Base-by-base conservation (phyloP, 192 early-diverging fungal species). In the Ambispora gerdemannii region DNA sequence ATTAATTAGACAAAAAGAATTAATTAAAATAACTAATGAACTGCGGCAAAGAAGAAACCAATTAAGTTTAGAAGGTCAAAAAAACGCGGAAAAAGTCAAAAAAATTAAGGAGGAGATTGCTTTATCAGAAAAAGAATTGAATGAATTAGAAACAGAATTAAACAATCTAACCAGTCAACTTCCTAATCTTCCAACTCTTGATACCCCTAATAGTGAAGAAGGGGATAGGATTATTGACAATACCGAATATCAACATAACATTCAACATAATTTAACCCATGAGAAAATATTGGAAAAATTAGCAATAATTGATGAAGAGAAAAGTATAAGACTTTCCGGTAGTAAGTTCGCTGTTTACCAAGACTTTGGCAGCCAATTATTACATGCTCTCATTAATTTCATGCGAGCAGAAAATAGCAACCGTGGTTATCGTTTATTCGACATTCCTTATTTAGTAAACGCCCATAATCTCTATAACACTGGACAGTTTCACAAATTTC, bases 141-240 rank as follows among this genome's bases (percentile, higher is more conserved):
- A 55, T 6, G 53, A 55, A 11, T 55, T 55, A 55, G 53, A 55
- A 55, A 55, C 4, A 25, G 53, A 55, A 20, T 55, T 55, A 20
- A 55, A 25, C 53, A 20, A 55, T 4, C n/a, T 55, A 17, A 55
- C 53, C n/a, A 55, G 53, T 55, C 53, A 61, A 61, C 20, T 61
- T 61, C 59, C 59, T 61, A 61, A 61, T 61, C 59, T 61, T 61
- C 59, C 59, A 7, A 25, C 59, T 30, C 59, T 20, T 61, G 59
- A 61, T 61, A 61, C 59, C 20, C 59, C 59, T 3, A 61, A 22
- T 61, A 61, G 31, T 61, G 28, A 24, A 31, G 59, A 61, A 30
- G 59, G 59, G 6, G 31, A 61, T 34, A 61, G 33, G 31, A 15
- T 61, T 15, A 61, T 61, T 61, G 59, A 61, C 33, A 24, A 15